A percentile compares a stretch with the other conserved stretches of the same genome.
Conservation (phyloP, 2,329 filamentous ascomycete genomes). For the Trichoderma lentiforme region DNA sequence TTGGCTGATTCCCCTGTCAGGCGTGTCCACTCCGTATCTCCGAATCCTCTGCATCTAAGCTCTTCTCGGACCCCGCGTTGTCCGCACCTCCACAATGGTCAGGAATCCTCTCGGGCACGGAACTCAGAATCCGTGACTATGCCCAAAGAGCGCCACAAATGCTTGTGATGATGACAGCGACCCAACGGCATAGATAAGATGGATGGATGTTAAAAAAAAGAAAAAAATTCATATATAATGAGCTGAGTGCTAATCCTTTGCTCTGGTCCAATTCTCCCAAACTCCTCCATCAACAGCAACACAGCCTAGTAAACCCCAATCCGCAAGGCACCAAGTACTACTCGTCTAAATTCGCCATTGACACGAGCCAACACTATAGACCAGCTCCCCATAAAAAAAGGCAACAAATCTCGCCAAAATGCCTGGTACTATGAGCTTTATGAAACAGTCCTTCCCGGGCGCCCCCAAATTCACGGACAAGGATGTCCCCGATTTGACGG, state of each 20-base stretch:
- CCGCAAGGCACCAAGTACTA: background rate
- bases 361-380: background rate
- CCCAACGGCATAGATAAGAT: background rate
- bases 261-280: background rate
- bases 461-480: slow-evolving; percentile 34
- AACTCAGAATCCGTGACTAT: background rate
- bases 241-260: background rate
- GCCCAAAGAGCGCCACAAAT: background rate
- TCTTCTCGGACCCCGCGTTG: slow-evolving; percentile 5
- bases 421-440: slow-evolving; percentile 13
- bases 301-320: background rate
- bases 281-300: background rate
- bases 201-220: background rate
- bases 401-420: background rate
- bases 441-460: slow-evolving; percentile 16
- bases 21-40: background rate
- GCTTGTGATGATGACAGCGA: background rate
- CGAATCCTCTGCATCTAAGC: background rate
- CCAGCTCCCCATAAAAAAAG: background rate
- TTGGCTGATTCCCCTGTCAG: background rate
- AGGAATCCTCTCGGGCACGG: background rate
- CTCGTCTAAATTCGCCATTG: background rate
- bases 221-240: background rate
- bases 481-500: slow-evolving; percentile 56
- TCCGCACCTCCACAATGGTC: background rate